A percentile compares a stretch with the other conserved stretches of the same genome.
phyloP scores from a whole-genome alignment of 2,329 filamentous ascomycete genomes.

The Paracoccidioides brasiliensis region DNA sequence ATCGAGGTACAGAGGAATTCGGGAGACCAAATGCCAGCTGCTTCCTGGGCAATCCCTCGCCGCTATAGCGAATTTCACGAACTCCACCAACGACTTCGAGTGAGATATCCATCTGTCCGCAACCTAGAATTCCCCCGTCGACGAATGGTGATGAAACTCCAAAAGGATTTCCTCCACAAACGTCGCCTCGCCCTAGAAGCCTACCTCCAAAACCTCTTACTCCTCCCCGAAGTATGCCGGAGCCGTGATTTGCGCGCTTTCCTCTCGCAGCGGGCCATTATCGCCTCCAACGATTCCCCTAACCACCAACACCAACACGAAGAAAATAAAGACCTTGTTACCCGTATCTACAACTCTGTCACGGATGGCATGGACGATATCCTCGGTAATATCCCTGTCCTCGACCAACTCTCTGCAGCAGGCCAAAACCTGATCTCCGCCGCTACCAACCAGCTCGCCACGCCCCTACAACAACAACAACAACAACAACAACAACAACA shows the following conservation, averaged over 20 bases:
- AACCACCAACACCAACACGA: slow-evolving; percentile 39
- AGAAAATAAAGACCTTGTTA: slow-evolving; percentile 70
- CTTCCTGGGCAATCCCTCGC: slow-evolving; percentile 82
- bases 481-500: slow-evolving; percentile 19
- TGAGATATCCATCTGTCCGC: slow-evolving; percentile 74
- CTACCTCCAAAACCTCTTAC: slow-evolving; percentile 69
- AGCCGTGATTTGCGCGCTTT: slow-evolving; percentile 87
- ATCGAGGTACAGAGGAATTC: slow-evolving; percentile 83
- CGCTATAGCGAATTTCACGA: slow-evolving; percentile 96
- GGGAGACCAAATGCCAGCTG: slow-evolving; percentile 92
- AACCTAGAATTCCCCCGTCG: slow-evolving; percentile 84
- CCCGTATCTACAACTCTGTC: slow-evolving; percentile 88
- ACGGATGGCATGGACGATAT: slow-evolving; percentile 98
- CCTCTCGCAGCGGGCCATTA: slow-evolving; percentile 71
- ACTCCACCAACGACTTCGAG: slow-evolving; percentile 75
- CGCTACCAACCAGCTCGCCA: slow-evolving; percentile 37
- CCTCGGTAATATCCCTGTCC: slow-evolving; percentile 83
- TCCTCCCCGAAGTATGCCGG: slow-evolving; percentile 83
- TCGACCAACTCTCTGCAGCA: slow-evolving; percentile 85
- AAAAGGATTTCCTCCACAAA: slow-evolving; percentile 90
- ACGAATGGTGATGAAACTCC: slow-evolving; percentile 89
- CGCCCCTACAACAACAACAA: slow-evolving; percentile 17
- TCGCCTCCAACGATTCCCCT: slow-evolving; percentile 42
- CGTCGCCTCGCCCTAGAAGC: slow-evolving; percentile 69
- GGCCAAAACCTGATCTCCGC: slow-evolving; percentile 64